Evolutionary conservation across 2,329 filamentous ascomycete genomes (phyloP), one percentile per base, ranked within the genome.

Genomic region (Alternaria hordeiaustralica): DNA sequence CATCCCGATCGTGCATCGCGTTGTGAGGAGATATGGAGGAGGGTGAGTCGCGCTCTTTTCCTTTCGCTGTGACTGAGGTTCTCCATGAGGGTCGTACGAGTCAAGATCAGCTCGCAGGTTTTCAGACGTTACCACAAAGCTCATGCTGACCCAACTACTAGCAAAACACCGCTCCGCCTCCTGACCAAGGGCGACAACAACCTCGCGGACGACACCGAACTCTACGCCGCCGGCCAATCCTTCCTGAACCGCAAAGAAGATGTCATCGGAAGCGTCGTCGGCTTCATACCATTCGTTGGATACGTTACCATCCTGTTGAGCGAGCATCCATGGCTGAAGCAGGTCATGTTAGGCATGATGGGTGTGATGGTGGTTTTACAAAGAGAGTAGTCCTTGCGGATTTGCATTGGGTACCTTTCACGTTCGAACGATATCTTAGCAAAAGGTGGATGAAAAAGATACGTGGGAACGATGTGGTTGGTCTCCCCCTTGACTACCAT

Each of bases 181-280:
- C 87, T 99, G 60, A 99, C 96, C 33, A 99, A 99, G 83, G 96
- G 96, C 70, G 96, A 99, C 83, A 99, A 98, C 85, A 99, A 99
- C 79, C 82, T 89, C 8, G 92, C 93, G 45, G 95, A 98, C 80
- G 96, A 99, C 79, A 97, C 93, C 15, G 94, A 97, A 78, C 87
- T 92, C 18, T 97, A 97, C 79, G 94, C 96, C 3, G 84, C 85
- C 43, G 93, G 92, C 18, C 95, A 99, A 82, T 92, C 93, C 76
- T 97, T 93, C 79, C 86, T 99, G 49, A 90, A 92, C 78, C 88
- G 96, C 63, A 81, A 85, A 70, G 87, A 91, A 77, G 95, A 98
- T 77, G 94, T 99, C 60, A 93, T 99, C 61, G 96, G 96, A 49
- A 97, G 92, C 71, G 96, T 98, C 7, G 85, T 96, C 11, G 96